A percentile compares a stretch with the other conserved stretches of the same genome.
Evolutionary conservation across 1,139 yeast species (phyloP).

Genomic region (Kurtzmaniella natalensis): DNA sequence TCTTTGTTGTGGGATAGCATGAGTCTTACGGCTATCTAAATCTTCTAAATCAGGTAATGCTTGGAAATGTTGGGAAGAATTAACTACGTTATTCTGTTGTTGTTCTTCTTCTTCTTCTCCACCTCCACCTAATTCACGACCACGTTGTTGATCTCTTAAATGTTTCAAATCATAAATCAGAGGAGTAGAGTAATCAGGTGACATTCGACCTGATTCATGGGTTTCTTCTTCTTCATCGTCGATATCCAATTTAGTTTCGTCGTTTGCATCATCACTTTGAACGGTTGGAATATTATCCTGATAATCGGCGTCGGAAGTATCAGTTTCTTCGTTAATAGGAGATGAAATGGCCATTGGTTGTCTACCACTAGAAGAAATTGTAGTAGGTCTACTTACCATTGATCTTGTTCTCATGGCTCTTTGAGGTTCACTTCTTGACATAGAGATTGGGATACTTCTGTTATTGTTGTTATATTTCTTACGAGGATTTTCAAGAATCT

Average conservation of each 20-base stretch:
- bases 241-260: slow-evolving; percentile 16
- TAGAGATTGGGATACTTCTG: slow-evolving; percentile 6
- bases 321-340: slow-evolving; percentile 40
- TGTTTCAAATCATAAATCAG: slow-evolving; percentile 35
- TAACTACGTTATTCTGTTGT: not conserved
- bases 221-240: slow-evolving; percentile 17
- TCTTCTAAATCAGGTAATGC: slow-evolving; percentile 44
- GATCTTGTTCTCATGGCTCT: slow-evolving; percentile 44
- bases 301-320: slow-evolving; percentile 29
- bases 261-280: slow-evolving; percentile 5
- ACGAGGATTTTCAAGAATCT: slow-evolving; percentile 34
- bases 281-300: slow-evolving; percentile 17
- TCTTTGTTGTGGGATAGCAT: slow-evolving; percentile 37
- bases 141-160: no score
- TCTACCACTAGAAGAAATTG: slow-evolving; percentile 6
- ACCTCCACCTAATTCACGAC: no score
- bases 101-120: not conserved
- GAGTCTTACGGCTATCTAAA: slow-evolving; percentile 42
- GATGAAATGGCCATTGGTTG: slow-evolving; percentile 33
- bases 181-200: slow-evolving; percentile 39
- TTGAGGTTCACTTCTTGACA: slow-evolving; percentile 28
- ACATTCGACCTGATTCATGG: slow-evolving; percentile 14
- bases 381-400: slow-evolving; percentile 22
- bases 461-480: slow-evolving; percentile 22
- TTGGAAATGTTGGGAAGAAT: slow-evolving; percentile 18